These are phyloP conservation scores for Magnolia officinalis DNA, from an alignment of 164 flowering plant species.

Conservation along the genomic window DNA sequence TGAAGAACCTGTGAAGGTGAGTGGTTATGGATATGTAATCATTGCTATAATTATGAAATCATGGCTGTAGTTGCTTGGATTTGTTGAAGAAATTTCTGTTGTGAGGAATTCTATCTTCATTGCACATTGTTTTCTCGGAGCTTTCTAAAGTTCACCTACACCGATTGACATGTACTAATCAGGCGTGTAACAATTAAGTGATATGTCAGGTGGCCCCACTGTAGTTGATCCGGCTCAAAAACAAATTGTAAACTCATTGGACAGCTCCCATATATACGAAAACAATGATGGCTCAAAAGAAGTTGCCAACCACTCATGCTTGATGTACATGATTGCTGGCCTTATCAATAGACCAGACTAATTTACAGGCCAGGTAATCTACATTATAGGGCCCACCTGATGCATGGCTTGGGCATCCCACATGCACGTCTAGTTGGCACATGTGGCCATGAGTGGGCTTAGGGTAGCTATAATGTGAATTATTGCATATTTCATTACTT, in stretches of 20 bases:
- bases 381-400: not conserved
- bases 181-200: too few species aligned
- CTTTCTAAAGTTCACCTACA: too few species aligned
- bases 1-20: constrained; percentile 41
- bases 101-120: not conserved
- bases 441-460: not conserved
- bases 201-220: too few species aligned
- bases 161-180: too few species aligned
- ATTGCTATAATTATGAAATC: not conserved
- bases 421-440: not conserved
- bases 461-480: not conserved
- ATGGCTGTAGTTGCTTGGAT: not conserved
- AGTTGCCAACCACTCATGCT: too few species aligned
- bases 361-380: not conserved
- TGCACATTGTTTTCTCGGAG: too few species aligned
- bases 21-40: constrained; percentile 5
- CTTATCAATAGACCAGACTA: not conserved
- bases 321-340: too few species aligned
- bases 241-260: too few species aligned
- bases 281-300: too few species aligned
- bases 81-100: not conserved
- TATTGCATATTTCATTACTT: not conserved
- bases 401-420: not conserved
- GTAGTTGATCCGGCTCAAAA: too few species aligned
- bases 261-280: too few species aligned